Percentiles rank a stretch among this genome's conserved stretches.
Evolutionary conservation across 208 protist species (phyloP).

Genomic region (Trypanosoma rangeli): DNA sequence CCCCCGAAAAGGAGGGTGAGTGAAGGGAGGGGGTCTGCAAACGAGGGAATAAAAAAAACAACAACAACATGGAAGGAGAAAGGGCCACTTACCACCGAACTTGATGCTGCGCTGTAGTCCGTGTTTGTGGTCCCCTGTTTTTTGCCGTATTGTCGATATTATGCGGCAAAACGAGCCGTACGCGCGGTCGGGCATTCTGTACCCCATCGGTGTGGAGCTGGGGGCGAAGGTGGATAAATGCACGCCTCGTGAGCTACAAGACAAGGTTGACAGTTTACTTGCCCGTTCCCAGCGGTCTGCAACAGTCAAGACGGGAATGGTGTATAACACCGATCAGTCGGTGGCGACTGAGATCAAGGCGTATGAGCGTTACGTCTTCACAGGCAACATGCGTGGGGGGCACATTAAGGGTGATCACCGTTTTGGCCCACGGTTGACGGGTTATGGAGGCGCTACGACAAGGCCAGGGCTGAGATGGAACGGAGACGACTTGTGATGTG

Average conservation of each 20-base stretch:
- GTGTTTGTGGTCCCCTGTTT: conserved; percentile 48
- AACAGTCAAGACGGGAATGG: conserved; percentile 65
- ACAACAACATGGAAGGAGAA: not conserved
- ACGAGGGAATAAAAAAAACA: not conserved
- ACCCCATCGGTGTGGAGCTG: conserved; percentile 81
- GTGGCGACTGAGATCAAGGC: conserved; percentile 57
- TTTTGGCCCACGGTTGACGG: conserved; percentile 80
- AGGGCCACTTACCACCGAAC: not conserved
- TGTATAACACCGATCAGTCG: conserved; percentile 70
- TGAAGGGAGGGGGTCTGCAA: not conserved
- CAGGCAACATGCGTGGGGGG: conserved; percentile 85
- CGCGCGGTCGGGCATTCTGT: conserved; percentile 65
- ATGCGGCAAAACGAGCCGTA: conserved; percentile 71
- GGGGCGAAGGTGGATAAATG: conserved; percentile 62
- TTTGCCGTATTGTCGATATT: conserved; percentile 79
- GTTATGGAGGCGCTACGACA: conserved; percentile 78
- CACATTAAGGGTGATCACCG: conserved; percentile 86
- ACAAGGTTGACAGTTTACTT: conserved; percentile 64
- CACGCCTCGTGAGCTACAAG: conserved; percentile 60
- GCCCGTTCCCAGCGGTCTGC: conserved; percentile 69
- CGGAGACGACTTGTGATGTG: conserved; percentile 69
- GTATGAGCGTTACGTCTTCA: conserved; percentile 79
- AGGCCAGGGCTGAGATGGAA: conserved; percentile 87
- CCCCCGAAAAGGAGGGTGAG: too few relatives aligned
- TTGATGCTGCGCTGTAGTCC: conserved; percentile 25